Percentiles rank a stretch among this genome's conserved stretches.
These are phyloP conservation scores for Chalciporus sphaerocephalus DNA, from an alignment of 768 basidiomycete species.

Conservation along the genomic window DNA sequence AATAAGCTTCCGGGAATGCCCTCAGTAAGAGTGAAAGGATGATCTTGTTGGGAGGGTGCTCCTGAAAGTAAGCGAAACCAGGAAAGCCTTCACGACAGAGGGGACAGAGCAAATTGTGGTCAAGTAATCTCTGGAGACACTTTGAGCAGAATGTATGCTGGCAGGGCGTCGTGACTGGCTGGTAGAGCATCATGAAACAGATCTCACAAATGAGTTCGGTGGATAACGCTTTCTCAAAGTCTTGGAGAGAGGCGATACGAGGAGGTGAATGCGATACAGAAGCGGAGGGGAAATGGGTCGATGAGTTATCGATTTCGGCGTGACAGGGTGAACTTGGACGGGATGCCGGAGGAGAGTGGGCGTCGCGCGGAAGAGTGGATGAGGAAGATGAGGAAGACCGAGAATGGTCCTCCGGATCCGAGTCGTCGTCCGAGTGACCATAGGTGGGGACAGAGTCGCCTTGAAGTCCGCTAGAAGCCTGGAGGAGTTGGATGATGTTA, in stretches of 20 bases:
- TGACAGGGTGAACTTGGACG: conserved; percentile 28
- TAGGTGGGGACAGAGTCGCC: conserved; percentile 15
- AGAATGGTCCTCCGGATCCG: conserved; percentile 29
- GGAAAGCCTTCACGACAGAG: conserved; percentile 81
- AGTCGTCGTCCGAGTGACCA: conserved; percentile 29
- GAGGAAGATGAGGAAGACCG: not conserved
- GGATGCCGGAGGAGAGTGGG: conserved; percentile 7
- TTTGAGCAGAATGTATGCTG: conserved; percentile 93
- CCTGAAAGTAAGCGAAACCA: conserved; percentile 70
- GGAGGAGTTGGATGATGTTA: conserved; percentile 48
- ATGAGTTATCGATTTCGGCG: conserved; percentile 26
- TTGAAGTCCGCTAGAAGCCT: conserved; percentile 12
- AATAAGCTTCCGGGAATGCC: conserved; percentile 63
- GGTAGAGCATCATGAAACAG: conserved; percentile 77
- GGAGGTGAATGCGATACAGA: conserved; percentile 8
- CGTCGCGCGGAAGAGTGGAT: conserved; percentile 1
- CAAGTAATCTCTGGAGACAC: conserved; percentile 87
- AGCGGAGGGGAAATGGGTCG: conserved; percentile 29
- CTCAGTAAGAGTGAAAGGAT: conserved; percentile 66
- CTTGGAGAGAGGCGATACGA: conserved; percentile 27
- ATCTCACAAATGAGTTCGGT: conserved; percentile 85
- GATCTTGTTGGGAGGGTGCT: conserved; percentile 70
- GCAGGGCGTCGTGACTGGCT: conserved; percentile 90
- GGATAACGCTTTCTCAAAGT: conserved; percentile 57
- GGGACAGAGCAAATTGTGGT: conserved; percentile 80